Evolutionary conservation across 2,329 filamentous ascomycete genomes (phyloP).

Genomic region (Huntiella omanensis): DNA sequence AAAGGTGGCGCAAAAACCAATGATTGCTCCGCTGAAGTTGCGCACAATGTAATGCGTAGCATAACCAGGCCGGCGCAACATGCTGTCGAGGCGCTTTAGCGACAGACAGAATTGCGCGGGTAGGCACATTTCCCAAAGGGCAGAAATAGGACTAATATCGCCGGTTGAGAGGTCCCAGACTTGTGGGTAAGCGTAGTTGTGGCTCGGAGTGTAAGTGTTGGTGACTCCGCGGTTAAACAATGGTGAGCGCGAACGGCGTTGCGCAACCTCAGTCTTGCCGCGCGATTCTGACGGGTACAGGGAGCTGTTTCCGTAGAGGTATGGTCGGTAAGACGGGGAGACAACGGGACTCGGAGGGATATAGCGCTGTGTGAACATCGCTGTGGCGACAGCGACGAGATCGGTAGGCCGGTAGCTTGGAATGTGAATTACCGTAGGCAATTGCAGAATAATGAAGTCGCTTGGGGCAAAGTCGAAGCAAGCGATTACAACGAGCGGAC

Average conservation of each 20-base stretch:
- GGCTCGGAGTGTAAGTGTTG: background rate
- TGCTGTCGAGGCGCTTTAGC: constrained; percentile 22
- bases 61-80: constrained; percentile 36
- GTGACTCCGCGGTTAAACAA: constrained; percentile 2
- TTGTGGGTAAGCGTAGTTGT: constrained; percentile 23
- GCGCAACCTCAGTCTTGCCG: background rate
- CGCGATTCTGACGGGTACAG: background rate
- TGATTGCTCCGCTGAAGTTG: constrained; percentile 24
- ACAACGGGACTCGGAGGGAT: constrained; percentile 4
- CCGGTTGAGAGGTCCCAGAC: constrained; percentile 20
- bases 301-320: background rate
- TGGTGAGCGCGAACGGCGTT: background rate
- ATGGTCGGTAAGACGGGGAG: constrained; percentile 5
- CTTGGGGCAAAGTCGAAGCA: constrained; percentile 27
- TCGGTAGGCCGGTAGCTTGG: constrained; percentile 27
- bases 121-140: constrained; percentile 29
- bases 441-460: constrained; percentile 22
- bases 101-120: constrained; percentile 28
- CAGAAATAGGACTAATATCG: constrained; percentile 23
- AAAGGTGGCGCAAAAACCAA: constrained; percentile 43
- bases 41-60: constrained; percentile 37
- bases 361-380: constrained; percentile 25
- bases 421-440: constrained; percentile 33
- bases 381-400: constrained; percentile 29
- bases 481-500: constrained; percentile 32